These are phyloP conservation scores for Bryoerythrophyllum caledonicum DNA, from an alignment of 225 moss, liverwort and hornwort genomes.

Conservation along the genomic window DNA sequence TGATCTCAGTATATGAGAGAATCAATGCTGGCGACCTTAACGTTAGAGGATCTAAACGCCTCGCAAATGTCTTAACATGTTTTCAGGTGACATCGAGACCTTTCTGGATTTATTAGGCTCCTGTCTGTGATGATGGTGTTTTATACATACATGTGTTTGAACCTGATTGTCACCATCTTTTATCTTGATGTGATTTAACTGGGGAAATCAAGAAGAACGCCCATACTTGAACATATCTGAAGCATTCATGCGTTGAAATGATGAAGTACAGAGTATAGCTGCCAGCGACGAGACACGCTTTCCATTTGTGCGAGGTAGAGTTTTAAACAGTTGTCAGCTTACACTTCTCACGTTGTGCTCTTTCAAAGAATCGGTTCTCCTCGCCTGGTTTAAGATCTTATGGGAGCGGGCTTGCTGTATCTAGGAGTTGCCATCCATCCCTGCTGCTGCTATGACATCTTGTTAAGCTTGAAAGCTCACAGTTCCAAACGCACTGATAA, in stretches of 20 bases:
- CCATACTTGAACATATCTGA: conserved; percentile 22
- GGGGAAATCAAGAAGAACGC: conserved; percentile 1
- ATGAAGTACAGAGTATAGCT: conserved; percentile 66
- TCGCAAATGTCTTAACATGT: conserved; percentile 81
- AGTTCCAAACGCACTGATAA: not conserved
- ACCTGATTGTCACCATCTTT: not conserved
- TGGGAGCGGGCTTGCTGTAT: not conserved
- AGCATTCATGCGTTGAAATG: conserved; percentile 27
- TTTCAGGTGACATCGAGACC: conserved; percentile 64
- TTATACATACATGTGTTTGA: not conserved
- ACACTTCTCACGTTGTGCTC: not conserved
- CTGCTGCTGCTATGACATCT: not conserved
- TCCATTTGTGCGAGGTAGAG: conserved; percentile 68
- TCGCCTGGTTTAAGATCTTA: not conserved
- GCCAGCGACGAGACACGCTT: conserved; percentile 78
- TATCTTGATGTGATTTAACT: conserved; percentile 14
- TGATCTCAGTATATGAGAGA: conserved; percentile 58
- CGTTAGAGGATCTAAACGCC: conserved; percentile 83
- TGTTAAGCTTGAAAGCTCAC: not conserved
- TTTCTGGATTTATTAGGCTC: not conserved
- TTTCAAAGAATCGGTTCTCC: not conserved
- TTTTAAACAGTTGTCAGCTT: too few relatives aligned
- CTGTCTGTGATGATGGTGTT: not conserved
- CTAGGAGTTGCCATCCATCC: not conserved
- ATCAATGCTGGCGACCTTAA: conserved; percentile 69